Conservation (phyloP, 2,329 filamentous ascomycete species). For the Apiospora arundinis region DNA sequence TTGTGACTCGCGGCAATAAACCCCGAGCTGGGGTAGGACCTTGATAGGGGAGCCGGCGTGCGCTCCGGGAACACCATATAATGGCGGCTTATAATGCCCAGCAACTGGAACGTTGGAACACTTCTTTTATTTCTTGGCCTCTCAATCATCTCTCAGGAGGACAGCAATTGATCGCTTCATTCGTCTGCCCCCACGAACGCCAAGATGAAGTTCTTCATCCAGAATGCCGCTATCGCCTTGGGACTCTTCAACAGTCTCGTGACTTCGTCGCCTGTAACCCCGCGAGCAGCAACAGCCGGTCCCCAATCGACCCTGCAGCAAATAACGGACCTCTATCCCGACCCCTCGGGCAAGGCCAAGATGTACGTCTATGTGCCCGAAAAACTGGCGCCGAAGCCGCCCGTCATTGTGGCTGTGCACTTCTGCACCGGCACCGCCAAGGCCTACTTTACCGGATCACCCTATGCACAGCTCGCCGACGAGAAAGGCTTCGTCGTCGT, state of each 20-base stretch:
- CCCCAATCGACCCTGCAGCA: slow-evolving; percentile 29
- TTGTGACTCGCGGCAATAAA: too few relatives aligned
- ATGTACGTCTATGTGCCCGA: slow-evolving; percentile 53
- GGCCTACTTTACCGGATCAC: slow-evolving; percentile 54
- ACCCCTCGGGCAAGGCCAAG: slow-evolving; percentile 45
- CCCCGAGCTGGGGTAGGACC: too few relatives aligned
- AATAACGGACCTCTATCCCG: slow-evolving; percentile 40
- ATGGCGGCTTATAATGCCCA: too few relatives aligned
- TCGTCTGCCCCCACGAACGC: neutral
- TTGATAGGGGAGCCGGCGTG: too few relatives aligned
- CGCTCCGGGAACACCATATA: too few relatives aligned
- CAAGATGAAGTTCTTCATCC: neutral
- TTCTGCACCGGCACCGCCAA: slow-evolving; percentile 59
- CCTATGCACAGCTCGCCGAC: slow-evolving; percentile 53
- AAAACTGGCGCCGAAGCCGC: slow-evolving; percentile 46
- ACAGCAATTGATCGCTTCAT: neutral
- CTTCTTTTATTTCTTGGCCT: too few relatives aligned
- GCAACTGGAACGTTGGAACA: too few relatives aligned
- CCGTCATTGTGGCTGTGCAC: slow-evolving; percentile 59
- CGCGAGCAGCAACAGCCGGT: neutral
- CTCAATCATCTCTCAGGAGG: neutral
- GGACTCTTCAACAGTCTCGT: neutral
- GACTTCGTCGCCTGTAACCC: neutral
- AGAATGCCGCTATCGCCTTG: neutral
- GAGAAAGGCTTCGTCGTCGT: slow-evolving; percentile 55